phyloP scores from a whole-genome alignment of 345 rosid species.

The thale cress (Arabidopsis thaliana) region DNA sequence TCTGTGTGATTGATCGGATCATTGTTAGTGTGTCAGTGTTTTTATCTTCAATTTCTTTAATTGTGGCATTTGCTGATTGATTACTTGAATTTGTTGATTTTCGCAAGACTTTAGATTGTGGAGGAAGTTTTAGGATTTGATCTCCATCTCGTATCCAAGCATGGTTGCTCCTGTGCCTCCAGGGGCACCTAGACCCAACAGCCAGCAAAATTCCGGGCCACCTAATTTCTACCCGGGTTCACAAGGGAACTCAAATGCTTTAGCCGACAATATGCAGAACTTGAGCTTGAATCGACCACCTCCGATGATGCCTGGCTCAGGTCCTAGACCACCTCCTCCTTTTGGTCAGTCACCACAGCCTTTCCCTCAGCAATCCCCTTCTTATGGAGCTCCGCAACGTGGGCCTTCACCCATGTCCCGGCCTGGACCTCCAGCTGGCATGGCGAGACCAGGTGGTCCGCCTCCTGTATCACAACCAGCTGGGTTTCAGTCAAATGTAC shows the following conservation, averaged over 20 bases:
- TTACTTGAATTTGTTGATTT: constrained; percentile 32
- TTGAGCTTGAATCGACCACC: constrained; percentile 66
- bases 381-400: constrained; percentile 63
- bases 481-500: constrained; percentile 41
- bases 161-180: constrained; percentile 93
- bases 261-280: constrained; percentile 70
- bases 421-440: constrained; percentile 59
- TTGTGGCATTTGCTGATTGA: constrained; percentile 25
- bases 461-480: constrained; percentile 61
- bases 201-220: constrained; percentile 49
- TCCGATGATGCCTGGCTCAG: constrained; percentile 51
- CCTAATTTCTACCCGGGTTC: constrained; percentile 57
- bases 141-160: constrained; percentile 35
- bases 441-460: constrained; percentile 67
- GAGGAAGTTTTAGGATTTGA: constrained; percentile 32
- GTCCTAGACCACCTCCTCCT: constrained; percentile 65
- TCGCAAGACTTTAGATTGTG: constrained; percentile 13
- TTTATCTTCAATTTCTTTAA: neutral
- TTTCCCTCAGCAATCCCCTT: constrained; percentile 55
- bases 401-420: constrained; percentile 60
- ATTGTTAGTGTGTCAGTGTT: neutral
- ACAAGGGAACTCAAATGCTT: constrained; percentile 47
- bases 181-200: constrained; percentile 79
- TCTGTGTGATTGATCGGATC: neutral
- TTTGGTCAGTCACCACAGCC: constrained; percentile 66